Conservation (phyloP, 2,329 filamentous ascomycete genomes). For the Ciborinia camelliae region DNA sequence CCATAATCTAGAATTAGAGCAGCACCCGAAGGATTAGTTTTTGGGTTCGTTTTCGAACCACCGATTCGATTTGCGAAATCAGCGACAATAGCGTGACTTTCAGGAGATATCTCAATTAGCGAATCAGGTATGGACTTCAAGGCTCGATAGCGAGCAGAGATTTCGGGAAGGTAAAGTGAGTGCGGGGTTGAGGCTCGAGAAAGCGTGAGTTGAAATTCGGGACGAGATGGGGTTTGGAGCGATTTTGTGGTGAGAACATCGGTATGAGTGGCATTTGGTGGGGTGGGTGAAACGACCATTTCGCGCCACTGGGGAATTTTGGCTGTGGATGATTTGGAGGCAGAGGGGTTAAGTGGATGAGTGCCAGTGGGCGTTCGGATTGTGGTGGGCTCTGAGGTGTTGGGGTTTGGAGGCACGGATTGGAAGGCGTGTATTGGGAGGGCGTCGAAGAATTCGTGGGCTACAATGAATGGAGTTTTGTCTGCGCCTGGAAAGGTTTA, state of each 20-base stretch:
- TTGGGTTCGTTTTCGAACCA: constrained; percentile 54
- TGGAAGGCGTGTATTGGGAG: constrained; percentile 95
- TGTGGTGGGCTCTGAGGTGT: constrained; percentile 38
- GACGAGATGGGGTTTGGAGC: constrained; percentile 49
- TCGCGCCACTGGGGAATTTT: constrained; percentile 71
- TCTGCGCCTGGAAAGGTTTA: constrained; percentile 48
- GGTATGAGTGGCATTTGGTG: constrained; percentile 51
- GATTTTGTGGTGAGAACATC: constrained; percentile 53
- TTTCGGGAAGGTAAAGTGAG: constrained; percentile 78
- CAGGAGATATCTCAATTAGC: constrained; percentile 85
- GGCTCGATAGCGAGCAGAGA: constrained; percentile 72
- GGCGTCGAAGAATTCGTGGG: constrained; percentile 98
- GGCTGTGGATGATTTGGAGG: constrained; percentile 26
- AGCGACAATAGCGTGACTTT: constrained; percentile 73
- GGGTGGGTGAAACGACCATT: constrained; percentile 69
- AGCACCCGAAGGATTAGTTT: constrained; percentile 68
- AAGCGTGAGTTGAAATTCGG: constrained; percentile 85
- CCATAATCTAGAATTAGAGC: constrained; percentile 97
- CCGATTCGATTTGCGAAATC: constrained; percentile 86
- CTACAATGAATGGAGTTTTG: constrained; percentile 86
- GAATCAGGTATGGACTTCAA: constrained; percentile 66
- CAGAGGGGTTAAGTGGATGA: constrained; percentile 40
- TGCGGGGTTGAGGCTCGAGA: constrained; percentile 75
- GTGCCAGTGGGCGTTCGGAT: constrained; percentile 43
- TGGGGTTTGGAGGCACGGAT: constrained; percentile 53